Percentiles rank a stretch among this genome's conserved stretches.
These are phyloP conservation scores for Pythium scleroteichum DNA, from an alignment of 352 stramenopile genomes.

Conservation along the genomic window DNA sequence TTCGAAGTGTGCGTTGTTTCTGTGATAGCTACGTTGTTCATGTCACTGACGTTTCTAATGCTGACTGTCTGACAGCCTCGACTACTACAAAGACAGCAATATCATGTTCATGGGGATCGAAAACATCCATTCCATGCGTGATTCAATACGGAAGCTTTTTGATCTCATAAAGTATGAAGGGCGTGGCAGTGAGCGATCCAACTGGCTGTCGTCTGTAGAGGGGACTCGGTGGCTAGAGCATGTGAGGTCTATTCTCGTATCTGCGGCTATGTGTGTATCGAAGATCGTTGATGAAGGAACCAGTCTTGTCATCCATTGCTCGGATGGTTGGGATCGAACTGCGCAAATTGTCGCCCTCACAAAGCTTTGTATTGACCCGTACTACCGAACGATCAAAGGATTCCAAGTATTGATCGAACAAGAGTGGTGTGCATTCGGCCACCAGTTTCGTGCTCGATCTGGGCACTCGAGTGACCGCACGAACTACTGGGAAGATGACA, in stretches of 20 bases:
- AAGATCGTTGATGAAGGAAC: constrained; percentile 84
- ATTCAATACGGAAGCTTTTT: constrained; percentile 81
- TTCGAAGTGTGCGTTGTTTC: constrained; percentile 79
- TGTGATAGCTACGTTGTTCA: constrained; percentile 20
- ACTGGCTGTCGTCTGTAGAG: constrained; percentile 82
- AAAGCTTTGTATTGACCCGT: constrained; percentile 97
- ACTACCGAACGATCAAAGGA: constrained; percentile 95
- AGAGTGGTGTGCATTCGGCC: constrained; percentile 98
- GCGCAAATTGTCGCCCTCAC: constrained; percentile 94
- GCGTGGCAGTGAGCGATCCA: constrained; percentile 70
- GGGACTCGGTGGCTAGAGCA: constrained; percentile 84
- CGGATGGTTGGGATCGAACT: constrained; percentile 98
- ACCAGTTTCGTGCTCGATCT: constrained; percentile 96
- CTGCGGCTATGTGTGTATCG: constrained; percentile 92
- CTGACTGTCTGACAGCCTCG: constrained; percentile 36
- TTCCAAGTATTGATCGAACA: constrained; percentile 98
- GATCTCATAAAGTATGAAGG: constrained; percentile 87
- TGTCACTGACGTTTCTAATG: constrained; percentile 4
- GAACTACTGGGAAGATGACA: constrained; percentile 93
- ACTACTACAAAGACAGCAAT: constrained; percentile 81
- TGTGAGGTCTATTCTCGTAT: constrained; percentile 75
- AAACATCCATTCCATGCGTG: constrained; percentile 93
- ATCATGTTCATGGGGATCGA: constrained; percentile 90
- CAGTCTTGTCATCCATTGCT: constrained; percentile 98
- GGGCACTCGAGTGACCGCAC: constrained; percentile 57